Base-by-base conservation (phyloP, 2,329 filamentous ascomycete species). In the Paraconiothyrium sp. region DNA sequence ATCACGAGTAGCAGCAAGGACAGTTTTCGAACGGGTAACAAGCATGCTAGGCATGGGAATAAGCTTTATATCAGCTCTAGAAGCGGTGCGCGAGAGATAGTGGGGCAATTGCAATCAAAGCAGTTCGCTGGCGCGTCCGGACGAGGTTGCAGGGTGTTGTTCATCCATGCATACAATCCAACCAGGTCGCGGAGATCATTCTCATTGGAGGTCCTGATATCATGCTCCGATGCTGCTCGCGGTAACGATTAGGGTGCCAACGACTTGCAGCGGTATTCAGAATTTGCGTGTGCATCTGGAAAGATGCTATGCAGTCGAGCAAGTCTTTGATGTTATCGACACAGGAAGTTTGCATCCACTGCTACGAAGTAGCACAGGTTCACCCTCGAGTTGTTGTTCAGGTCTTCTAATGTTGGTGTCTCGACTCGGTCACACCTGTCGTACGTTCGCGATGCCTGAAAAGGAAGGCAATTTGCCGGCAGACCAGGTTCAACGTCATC, bases 401-500 rank as follows among this genome's bases (percentile, higher is more conserved):
- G 35, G 10, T 37, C 27, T 30, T 30, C 4, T 30, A 30, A 30
- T 30, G 27, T 30, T 30, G 27, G 27, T 30, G 43, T 10, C 22
- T 22, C n/a, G 20, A 46, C n/a, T 46, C 7, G 3, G n/a, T 30
- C 20, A 22, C 10, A 20, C 14, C n/a, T 3, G 43, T 27, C 22
- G 43, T 46, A 46, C 16, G 13, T 48, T 27, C 13, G 24, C 22
- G 27, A 30, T 48, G 22, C 46, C 22, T 30, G 46, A 48, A 48
- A 16, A 48, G 46, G 46, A 48, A 48, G 46, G 24, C 30, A 10
- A 30, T 48, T 48, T 48, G 46, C 46, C 46, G 46, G 24, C 16
- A 13, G 44, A 27, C 46, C 11, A 30, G 46, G 22, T 3, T 48
- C 46, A 16, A 30, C 46, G 46, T 24, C 24, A 48, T 3, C 13